Evolutionary conservation across 2,329 filamentous ascomycete species (phyloP).

Genomic region (Nemania sp.): DNA sequence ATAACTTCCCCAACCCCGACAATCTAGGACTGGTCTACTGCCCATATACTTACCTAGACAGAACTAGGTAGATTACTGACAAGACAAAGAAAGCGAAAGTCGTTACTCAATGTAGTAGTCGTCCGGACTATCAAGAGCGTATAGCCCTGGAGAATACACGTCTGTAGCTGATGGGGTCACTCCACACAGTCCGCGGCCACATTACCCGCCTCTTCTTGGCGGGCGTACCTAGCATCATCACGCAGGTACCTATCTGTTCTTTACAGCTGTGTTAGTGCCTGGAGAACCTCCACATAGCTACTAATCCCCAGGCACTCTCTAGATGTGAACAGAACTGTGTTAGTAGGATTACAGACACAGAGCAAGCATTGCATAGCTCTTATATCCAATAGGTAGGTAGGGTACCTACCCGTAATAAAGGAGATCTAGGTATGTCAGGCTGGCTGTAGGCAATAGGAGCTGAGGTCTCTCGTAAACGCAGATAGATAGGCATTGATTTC

Average conservation of each 20-base stretch:
- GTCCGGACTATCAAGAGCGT: conserved; percentile 5
- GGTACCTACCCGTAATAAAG: conserved; percentile 1
- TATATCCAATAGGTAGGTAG: background rate
- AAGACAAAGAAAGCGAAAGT: conserved; percentile 24
- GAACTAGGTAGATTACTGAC: background rate
- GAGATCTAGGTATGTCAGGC: conserved; percentile 4
- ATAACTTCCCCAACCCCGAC: too few relatives aligned
- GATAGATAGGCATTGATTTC: conserved; percentile 1
- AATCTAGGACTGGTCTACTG: background rate
- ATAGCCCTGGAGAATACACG: conserved; percentile 3
- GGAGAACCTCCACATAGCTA: background rate
- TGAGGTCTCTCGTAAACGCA: background rate
- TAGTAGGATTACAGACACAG: conserved; percentile 27
- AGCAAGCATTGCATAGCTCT: background rate
- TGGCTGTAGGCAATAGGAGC: conserved; percentile 31
- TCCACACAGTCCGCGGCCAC: conserved; percentile 33
- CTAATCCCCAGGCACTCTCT: background rate
- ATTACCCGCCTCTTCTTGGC: conserved; percentile 26
- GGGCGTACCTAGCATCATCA: too few relatives aligned
- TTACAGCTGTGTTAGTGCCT: background rate
- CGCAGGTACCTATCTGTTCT: background rate
- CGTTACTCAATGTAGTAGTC: conserved; percentile 29
- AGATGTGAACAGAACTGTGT: conserved; percentile 17
- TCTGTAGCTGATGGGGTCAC: conserved; percentile 24
- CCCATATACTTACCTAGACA: background rate